These are phyloP conservation scores for Phytophthora vignae DNA, from an alignment of 352 stramenopile species.

Conservation along the genomic window DNA sequence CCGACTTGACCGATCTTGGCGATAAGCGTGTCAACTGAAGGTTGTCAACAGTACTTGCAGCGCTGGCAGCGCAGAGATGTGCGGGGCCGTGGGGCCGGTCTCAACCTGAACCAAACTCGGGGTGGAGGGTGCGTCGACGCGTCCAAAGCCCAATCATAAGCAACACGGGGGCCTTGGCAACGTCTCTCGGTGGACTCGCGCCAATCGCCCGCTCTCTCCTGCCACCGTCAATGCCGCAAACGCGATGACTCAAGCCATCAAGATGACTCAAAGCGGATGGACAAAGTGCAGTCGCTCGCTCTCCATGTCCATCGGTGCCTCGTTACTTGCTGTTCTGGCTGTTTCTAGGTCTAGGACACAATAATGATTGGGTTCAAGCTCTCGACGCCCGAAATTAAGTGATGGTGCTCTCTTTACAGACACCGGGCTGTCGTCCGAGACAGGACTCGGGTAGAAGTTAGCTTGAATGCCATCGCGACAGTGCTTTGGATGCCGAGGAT, in stretches of 20 bases:
- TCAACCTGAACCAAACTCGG: conserved; percentile 10
- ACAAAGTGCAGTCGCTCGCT: not conserved
- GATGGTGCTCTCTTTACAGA: not conserved
- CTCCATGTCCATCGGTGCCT: not conserved
- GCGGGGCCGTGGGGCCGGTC: conserved; percentile 1
- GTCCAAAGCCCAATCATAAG: not conserved
- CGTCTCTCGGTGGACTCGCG: conserved; percentile 2
- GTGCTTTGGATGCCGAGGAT: not conserved
- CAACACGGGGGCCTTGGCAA: not conserved
- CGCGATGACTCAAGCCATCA: conserved; percentile 7
- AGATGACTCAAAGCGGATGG: conserved; percentile 15
- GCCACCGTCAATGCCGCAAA: not conserved
- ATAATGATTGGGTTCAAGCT: not conserved
- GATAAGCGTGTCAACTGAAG: conserved; percentile 4
- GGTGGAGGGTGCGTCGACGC: conserved; percentile 3
- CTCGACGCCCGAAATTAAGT: not conserved
- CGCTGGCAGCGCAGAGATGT: not conserved
- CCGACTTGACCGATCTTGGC: conserved; percentile 7
- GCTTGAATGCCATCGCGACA: not conserved
- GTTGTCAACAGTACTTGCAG: not conserved
- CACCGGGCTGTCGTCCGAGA: conserved; percentile 1
- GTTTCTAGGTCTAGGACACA: not conserved
- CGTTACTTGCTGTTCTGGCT: conserved; percentile 5
- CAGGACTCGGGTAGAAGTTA: not conserved
- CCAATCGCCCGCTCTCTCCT: conserved; percentile 14